Conservation (phyloP, 176 grass and related monocot species). For the Musa beccarii region DNA sequence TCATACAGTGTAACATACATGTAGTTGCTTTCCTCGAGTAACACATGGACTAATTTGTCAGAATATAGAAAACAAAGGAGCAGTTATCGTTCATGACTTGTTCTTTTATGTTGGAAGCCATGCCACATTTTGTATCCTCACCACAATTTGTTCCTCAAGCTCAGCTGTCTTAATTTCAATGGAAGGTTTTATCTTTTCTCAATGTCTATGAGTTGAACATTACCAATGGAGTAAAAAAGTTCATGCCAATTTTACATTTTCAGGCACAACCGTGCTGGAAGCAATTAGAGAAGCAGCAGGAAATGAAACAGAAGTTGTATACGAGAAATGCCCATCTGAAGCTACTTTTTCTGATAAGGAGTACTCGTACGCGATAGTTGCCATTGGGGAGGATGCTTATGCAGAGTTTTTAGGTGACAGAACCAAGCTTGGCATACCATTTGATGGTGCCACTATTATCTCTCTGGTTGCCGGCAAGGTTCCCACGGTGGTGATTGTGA, state of each 20-base stretch:
- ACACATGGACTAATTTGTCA: no score
- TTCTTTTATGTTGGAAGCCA: not conserved
- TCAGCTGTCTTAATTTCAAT: not conserved
- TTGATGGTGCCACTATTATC: constrained; percentile 42
- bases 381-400: constrained; percentile 70
- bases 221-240: not conserved
- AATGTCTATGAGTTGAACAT: not conserved
- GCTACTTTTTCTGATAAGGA: constrained; percentile 31
- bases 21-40: no score
- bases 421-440: constrained; percentile 54
- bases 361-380: constrained; percentile 64
- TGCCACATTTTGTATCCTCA: not conserved
- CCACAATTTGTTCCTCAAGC: not conserved
- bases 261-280: constrained; percentile 78
- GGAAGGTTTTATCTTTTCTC: not conserved
- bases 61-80: no score
- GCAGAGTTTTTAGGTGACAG: constrained; percentile 65
- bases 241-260: constrained; percentile 18
- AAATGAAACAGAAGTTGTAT: constrained; percentile 55
- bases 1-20: no score
- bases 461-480: constrained; percentile 37
- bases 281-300: constrained; percentile 45
- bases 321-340: constrained; percentile 46
- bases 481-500: constrained; percentile 50
- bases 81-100: no score